A percentile compares a stretch with the other conserved stretches of the same genome.
Evolutionary conservation across 1,139 yeast genomes (phyloP).

Genomic region (Chernovozyma aurita): DNA sequence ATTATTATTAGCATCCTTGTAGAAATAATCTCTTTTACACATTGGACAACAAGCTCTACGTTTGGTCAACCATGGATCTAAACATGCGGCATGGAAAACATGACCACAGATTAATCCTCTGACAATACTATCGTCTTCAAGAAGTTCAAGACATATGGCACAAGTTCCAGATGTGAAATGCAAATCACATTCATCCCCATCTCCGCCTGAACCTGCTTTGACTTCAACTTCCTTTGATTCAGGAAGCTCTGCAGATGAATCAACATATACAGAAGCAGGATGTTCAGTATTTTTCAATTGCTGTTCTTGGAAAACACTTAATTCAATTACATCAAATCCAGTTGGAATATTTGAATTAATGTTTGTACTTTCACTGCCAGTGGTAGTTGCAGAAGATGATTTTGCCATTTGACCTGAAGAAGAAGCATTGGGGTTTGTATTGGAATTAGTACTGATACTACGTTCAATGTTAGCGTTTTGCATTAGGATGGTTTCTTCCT

Average conservation of each 20-base stretch:
- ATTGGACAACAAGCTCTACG: constrained; percentile 82
- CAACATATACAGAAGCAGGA: background rate
- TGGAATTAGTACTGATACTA: background rate
- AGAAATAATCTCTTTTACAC: constrained; percentile 70
- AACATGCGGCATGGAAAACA: constrained; percentile 74
- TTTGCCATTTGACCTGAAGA: background rate
- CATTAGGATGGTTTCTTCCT: constrained; percentile 27
- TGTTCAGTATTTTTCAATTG: background rate
- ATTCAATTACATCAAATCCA: background rate
- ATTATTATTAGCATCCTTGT: constrained; percentile 23
- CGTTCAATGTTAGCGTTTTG: background rate
- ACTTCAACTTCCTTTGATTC: background rate
- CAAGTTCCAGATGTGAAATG: constrained; percentile 72
- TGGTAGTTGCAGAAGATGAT: constrained; percentile 1
- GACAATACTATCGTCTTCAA: constrained; percentile 60
- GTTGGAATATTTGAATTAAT: background rate
- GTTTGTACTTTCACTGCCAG: background rate
- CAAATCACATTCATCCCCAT: constrained; percentile 14
- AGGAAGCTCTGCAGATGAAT: background rate
- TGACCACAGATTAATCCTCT: constrained; percentile 81
- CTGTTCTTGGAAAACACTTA: background rate
- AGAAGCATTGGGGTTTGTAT: background rate
- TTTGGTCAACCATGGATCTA: constrained; percentile 78
- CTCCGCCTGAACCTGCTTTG: background rate
- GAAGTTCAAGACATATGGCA: constrained; percentile 71